Base-by-base conservation (phyloP, 768 basidiomycete genomes). In the Agaricus blazei region DNA sequence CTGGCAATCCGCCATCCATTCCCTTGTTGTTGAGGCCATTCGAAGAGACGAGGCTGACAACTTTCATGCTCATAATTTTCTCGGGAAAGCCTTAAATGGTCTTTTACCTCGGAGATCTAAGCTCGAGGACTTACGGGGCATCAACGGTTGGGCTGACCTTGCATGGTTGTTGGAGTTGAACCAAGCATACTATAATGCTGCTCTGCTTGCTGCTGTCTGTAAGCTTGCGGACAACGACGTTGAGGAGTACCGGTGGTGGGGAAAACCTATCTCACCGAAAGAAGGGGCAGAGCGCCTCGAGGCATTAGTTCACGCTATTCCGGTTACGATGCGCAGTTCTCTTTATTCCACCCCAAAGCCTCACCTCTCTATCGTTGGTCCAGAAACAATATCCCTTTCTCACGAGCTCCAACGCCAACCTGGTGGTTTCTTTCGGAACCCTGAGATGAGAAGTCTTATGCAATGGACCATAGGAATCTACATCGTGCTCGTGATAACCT, bases 131-230 rank as follows among this genome's bases (percentile, higher is more conserved):
- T 52, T 62, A n/a, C 19, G 40, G 11, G 59, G 56, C 19, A 12
- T 52, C 5, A 57, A 63, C 27, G 64, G 64, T 4, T 66, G 65
- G 65, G 58, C 52, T 11, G 65, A 67, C 44, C 55, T 67, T 19
- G 63, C 65, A 4, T 65, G 64, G 65, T 47, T 67, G 31, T 53
- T 67, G 19, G 65, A 66, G 54, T 50, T 66, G 12, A 66, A 66
- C 51, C 65, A 66, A 36, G 65, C 59, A 3, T 66, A 62, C 31
- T 67, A 65, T 44, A 67, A 67, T 45, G 58, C 63, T 7, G 63
- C 62, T 4, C 53, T 59, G 43, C 63, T 67, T 3, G 65, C 65
- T 19, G 65, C 64, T 9, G 61, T 65, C 6, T 65, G 64, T 48
- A 59, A 55, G 19, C 42, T 61, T 28, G 51, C 59, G 5, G 48